Evolutionary conservation across 208 protist genomes (phyloP), one percentile per base, ranked within the genome.

Genomic region (Trypanosoma congolense): DNA sequence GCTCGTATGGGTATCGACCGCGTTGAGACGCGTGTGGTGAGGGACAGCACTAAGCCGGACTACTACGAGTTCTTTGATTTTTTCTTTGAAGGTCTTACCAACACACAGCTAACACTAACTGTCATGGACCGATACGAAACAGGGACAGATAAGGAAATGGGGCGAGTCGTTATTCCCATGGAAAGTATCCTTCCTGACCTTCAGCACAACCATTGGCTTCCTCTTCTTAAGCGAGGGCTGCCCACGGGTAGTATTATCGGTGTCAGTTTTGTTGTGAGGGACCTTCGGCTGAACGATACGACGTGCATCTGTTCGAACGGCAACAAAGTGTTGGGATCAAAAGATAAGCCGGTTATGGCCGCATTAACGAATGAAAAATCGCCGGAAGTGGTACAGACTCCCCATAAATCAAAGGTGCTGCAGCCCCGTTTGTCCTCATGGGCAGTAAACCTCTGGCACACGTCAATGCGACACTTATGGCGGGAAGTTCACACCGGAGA

Each of bases 51-150:
- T 22, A 80, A 90, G 68, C 79, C 83, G 1, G 83, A 93, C 57
- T 93, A 79, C 57, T 91, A 88, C 58, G 78, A 93, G 53, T 88
- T 75, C 47, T 85, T 75, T 61, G 77, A 90, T 62, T 93, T 93
- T 56, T 70, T 63, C 59, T 71, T 78, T 29, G 81, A 89, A 61
- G 64, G 62, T 16, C 59, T 65, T 0, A 46, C 49, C 3, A 77
- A 87, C 45, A 61, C 65, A 52, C 31, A 47, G 1, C 71, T 93
- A 21, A 71, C 63, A 2, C 43, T 93, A 16, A 54, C 90, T 40
- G 81, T 93, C n/a, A 90, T 93, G 82, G 82, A 93, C 45, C 68
- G 74, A 38, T 79, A 63, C 10, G 82, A 78, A 29, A 56, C 85
- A 6, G 70, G 75, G 50, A 57, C 44, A 25, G 80, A 89, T 43